Conservation (phyloP, 495 filamentous ascomycete species). For the Tuber indicum region DNA sequence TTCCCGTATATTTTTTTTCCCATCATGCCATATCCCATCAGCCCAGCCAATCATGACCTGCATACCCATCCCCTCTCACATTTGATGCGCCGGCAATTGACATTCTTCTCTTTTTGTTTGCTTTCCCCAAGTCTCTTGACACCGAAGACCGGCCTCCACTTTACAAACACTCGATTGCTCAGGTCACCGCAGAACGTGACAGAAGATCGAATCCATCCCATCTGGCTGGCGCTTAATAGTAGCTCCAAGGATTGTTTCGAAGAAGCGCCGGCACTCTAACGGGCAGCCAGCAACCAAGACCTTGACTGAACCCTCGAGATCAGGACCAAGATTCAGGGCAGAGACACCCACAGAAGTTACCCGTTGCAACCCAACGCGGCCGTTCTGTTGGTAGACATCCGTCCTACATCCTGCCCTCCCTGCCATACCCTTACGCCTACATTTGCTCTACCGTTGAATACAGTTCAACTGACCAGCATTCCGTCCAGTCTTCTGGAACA, state of each 20-base stretch:
- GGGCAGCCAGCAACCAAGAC: constrained; percentile 23
- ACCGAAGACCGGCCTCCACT: background rate
- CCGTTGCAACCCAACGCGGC: constrained; percentile 4
- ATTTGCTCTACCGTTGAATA: constrained; percentile 9
- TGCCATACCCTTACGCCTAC: constrained; percentile 1
- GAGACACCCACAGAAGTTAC: background rate
- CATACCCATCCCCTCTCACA: constrained; percentile 3
- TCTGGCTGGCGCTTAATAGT: constrained; percentile 41
- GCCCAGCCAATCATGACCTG: constrained; percentile 28
- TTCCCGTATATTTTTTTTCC: background rate
- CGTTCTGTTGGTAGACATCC: constrained; percentile 1
- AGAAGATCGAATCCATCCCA: constrained; percentile 31
- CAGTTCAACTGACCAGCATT: constrained; percentile 36
- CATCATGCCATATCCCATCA: background rate
- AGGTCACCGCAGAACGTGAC: constrained; percentile 35
- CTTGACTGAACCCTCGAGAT: constrained; percentile 2
- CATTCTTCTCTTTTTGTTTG: background rate
- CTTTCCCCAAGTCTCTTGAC: background rate
- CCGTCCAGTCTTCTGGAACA: constrained; percentile 37
- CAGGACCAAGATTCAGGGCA: background rate
- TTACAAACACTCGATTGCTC: constrained; percentile 5
- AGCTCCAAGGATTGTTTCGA: constrained; percentile 37
- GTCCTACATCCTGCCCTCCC: background rate
- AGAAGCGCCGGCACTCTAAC: constrained; percentile 37
- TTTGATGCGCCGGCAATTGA: constrained; percentile 27